A percentile compares a stretch with the other conserved stretches of the same genome.
phyloP scores from a whole-genome alignment of 176 grass and related monocot genomes.

The Hsuehochloa calcarea region DNA sequence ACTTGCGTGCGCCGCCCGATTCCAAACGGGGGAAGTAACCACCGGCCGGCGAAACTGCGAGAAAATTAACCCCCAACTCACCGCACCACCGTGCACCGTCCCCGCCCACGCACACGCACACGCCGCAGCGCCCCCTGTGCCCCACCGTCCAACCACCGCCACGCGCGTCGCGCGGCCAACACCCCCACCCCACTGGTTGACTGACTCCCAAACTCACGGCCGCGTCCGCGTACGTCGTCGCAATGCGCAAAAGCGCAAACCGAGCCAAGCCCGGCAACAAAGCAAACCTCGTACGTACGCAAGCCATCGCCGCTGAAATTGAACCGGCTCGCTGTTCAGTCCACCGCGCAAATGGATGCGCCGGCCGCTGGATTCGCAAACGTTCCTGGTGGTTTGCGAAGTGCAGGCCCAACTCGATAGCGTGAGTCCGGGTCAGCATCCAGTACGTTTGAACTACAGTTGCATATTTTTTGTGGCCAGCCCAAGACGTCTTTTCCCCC shows the following conservation, averaged over 20 bases:
- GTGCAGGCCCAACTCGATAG: not conserved
- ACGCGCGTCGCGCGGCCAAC: not conserved
- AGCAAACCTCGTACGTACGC: no score
- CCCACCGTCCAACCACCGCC: not conserved
- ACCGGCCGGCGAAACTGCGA: not conserved
- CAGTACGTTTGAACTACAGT: no score
- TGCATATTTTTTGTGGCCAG: not conserved
- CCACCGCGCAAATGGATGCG: not conserved
- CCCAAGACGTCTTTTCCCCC: not conserved
- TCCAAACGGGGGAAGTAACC: not conserved
- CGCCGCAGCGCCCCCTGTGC: no score
- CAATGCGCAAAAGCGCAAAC: no score
- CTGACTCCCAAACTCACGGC: not conserved
- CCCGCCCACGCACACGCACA: not conserved
- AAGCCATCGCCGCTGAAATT: no score
- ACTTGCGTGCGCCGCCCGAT: not conserved
- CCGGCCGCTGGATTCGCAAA: not conserved
- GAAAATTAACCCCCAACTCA: not conserved
- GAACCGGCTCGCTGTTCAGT: no score
- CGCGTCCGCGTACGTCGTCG: not conserved
- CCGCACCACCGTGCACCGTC: not conserved
- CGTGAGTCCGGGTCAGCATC: not conserved
- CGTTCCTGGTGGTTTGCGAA: not conserved
- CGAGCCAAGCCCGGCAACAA: rapidly evolving
- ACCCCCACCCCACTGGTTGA: not conserved